Conservation (phyloP, 306 rosid species). For the Begonia loranthoides region DNA sequence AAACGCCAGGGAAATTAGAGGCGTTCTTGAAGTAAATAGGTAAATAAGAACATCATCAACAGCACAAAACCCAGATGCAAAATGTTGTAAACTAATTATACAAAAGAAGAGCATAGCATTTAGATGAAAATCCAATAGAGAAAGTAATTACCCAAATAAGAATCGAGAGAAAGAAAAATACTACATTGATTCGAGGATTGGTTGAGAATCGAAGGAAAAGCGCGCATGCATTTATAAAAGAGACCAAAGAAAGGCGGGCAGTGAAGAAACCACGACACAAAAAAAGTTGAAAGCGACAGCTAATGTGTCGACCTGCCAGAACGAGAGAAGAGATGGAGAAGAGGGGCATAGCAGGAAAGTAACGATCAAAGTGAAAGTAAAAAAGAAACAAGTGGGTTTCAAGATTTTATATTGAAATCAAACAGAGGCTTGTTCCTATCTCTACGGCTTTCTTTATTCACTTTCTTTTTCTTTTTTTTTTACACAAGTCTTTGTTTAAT, state of each 20-base stretch:
- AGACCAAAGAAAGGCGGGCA: not conserved
- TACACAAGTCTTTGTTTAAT: no score
- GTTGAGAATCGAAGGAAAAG: constrained; percentile 2
- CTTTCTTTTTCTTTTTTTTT: no score
- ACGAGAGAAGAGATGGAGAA: constrained; percentile 2
- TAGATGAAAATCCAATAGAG: not conserved
- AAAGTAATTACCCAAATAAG: constrained; percentile 21
- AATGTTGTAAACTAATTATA: not conserved
- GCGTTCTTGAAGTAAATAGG: not conserved
- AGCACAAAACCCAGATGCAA: constrained; percentile 4
- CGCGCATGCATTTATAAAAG: not conserved
- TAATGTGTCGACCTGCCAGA: not conserved
- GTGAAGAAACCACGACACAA: not conserved
- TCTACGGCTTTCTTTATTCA: no score
- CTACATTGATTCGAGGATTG: not conserved
- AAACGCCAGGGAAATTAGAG: no score
- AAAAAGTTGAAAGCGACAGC: not conserved
- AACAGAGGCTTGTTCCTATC: not conserved
- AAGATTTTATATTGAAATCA: constrained; percentile 19
- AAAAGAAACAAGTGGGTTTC: constrained; percentile 13
- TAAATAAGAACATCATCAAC: not conserved
- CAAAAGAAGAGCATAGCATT: not conserved
- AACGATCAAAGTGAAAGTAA: constrained; percentile 23
- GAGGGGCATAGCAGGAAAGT: constrained; percentile 15
- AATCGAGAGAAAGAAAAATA: constrained; percentile 1